Conservation (phyloP, 2,329 filamentous ascomycete species). For the Botrytis aclada region DNA sequence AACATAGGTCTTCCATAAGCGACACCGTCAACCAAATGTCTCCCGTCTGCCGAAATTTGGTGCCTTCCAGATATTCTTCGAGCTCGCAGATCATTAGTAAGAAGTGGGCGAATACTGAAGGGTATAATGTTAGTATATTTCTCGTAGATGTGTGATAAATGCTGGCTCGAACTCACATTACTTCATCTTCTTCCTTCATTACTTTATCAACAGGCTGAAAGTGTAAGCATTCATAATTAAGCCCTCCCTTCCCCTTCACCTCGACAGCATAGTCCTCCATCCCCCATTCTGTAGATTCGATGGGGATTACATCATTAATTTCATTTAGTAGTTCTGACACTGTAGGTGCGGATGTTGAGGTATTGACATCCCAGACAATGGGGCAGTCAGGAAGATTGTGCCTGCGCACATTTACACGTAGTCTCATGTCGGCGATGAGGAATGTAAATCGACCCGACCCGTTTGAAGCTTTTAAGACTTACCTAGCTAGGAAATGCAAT, state of each 20-base stretch:
- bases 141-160: background rate
- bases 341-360: slow-evolving; percentile 52
- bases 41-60: slow-evolving; percentile 77
- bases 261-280: slow-evolving; percentile 88
- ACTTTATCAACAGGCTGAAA: slow-evolving; percentile 69
- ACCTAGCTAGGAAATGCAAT: background rate
- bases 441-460: slow-evolving; percentile 16
- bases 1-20: slow-evolving; percentile 76
- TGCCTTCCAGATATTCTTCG: slow-evolving; percentile 72
- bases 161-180: slow-evolving; percentile 57
- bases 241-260: slow-evolving; percentile 53
- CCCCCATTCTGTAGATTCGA: slow-evolving; percentile 79
- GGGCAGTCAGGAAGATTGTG: slow-evolving; percentile 69
- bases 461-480: background rate
- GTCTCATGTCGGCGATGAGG: slow-evolving; percentile 53
- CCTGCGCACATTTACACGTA: slow-evolving; percentile 70
- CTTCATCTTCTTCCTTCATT: slow-evolving; percentile 78
- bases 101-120: slow-evolving; percentile 71
- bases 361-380: slow-evolving; percentile 66
- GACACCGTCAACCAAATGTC: slow-evolving; percentile 79
- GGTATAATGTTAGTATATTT: slow-evolving; percentile 10
- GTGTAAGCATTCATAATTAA: slow-evolving; percentile 81
- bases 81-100: slow-evolving; percentile 69
- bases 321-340: slow-evolving; percentile 73
- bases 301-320: slow-evolving; percentile 74